A percentile compares a stretch with the other conserved stretches of the same genome.
Conservation (phyloP, 495 filamentous ascomycete genomes). For the Trichoderma gamsii region DNA sequence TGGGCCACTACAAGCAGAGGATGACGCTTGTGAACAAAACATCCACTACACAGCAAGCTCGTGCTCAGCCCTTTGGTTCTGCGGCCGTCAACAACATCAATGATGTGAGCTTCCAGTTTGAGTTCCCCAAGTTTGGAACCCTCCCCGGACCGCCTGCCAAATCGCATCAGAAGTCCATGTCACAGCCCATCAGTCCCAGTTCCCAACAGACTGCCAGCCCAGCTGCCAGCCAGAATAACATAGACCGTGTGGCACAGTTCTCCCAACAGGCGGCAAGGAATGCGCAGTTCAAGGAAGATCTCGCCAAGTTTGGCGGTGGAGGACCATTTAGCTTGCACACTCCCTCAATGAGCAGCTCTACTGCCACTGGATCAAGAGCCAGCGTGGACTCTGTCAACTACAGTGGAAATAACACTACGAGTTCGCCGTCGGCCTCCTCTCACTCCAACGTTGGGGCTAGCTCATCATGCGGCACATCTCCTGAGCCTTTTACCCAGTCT, state of each 20-base stretch:
- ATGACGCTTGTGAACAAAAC: slow-evolving; percentile 49
- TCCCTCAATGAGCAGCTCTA: slow-evolving; percentile 28
- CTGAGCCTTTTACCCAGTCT: slow-evolving; percentile 49
- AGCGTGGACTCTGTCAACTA: slow-evolving; percentile 55
- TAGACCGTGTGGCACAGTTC: not conserved
- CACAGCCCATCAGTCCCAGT: slow-evolving; percentile 24
- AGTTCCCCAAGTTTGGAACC: slow-evolving; percentile 85
- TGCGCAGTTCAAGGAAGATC: slow-evolving; percentile 26
- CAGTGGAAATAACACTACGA: slow-evolving; percentile 35
- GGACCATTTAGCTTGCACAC: slow-evolving; percentile 27
- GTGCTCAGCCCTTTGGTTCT: slow-evolving; percentile 30
- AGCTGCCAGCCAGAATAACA: not conserved
- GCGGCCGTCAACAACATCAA: slow-evolving; percentile 57
- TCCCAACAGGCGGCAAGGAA: not conserved
- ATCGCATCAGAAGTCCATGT: slow-evolving; percentile 25
- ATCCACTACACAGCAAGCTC: slow-evolving; percentile 17
- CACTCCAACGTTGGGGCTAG: slow-evolving; percentile 47
- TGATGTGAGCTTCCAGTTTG: slow-evolving; percentile 74
- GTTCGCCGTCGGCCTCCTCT: slow-evolving; percentile 61
- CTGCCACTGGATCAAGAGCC: slow-evolving; percentile 43
- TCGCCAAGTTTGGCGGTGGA: slow-evolving; percentile 24
- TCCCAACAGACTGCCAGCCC: slow-evolving; percentile 23
- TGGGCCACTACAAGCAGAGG: slow-evolving; percentile 85
- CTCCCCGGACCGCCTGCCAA: slow-evolving; percentile 60
- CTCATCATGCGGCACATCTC: slow-evolving; percentile 76